Percentiles rank a stretch among this genome's conserved stretches.
Conservation (phyloP, 116 monocot species). For the Phalaenopsis hybrid region DNA sequence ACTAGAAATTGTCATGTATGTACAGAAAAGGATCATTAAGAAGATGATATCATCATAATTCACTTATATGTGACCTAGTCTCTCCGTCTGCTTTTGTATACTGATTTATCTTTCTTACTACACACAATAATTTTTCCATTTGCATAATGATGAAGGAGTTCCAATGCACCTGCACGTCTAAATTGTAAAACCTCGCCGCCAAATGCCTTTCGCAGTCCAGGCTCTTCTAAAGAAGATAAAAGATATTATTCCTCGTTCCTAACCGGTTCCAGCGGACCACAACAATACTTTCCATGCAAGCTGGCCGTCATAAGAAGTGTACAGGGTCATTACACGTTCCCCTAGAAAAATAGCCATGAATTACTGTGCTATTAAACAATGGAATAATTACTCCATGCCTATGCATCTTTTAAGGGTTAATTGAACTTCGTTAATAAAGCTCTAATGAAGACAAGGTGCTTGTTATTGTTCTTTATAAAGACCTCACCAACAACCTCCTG, state of each 20-base stretch:
- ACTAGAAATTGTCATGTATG: too few relatives aligned
- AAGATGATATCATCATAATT: too few relatives aligned
- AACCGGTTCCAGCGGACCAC: conserved; percentile 8
- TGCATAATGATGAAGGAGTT: not conserved
- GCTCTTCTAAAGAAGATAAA: not conserved
- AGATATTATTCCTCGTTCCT: not conserved
- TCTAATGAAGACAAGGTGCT: not conserved
- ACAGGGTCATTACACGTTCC: not conserved
- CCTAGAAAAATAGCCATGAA: not conserved
- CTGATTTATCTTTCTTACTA: too few relatives aligned
- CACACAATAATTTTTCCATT: too few relatives aligned
- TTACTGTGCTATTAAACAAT: not conserved
- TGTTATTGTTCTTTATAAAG: conserved; percentile 9
- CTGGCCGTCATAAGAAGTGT: not conserved
- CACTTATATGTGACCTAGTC: too few relatives aligned
- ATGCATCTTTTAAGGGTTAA: not conserved
- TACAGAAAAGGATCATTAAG: too few relatives aligned
- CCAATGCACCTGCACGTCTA: not conserved
- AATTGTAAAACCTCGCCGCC: not conserved
- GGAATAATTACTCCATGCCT: not conserved
- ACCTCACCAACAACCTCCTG: conserved; percentile 2
- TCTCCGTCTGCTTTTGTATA: too few relatives aligned
- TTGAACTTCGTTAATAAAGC: not conserved
- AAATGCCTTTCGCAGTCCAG: not conserved
- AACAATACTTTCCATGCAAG: conserved; percentile 4